Base-by-base conservation (phyloP, 139 green algal genomes). In the Chlamydomonas applanata region DNA sequence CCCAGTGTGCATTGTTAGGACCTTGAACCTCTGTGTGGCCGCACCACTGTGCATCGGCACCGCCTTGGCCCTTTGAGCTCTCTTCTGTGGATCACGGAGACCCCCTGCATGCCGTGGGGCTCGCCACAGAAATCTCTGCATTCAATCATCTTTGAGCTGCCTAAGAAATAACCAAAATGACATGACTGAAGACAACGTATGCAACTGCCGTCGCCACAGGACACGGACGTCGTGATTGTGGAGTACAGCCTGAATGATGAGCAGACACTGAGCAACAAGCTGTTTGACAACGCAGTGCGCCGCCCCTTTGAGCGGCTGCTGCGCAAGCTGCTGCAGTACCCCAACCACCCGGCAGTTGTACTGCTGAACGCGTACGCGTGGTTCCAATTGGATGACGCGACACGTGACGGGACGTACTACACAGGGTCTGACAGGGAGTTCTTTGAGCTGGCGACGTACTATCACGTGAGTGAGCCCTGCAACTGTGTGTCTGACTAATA, bases 291-390 rank as follows among this genome's bases (percentile, higher is more conserved):
- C 13, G 46, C 54, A 24, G 57, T 81, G 7, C 35, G 73, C 19
- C 80, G 77, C 32, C 70, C 70, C 1, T 85, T 71, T 56, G 82
- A 87, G 61, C 67, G 78, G 11, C 68, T 87, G 7, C 19, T 87
- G 24, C 75, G 82, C 27, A 84, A 87, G 75, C 75, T 87, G 54
- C 57, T 87, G 44, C 20, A 60, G 24, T 78, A 79, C 32, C 78
- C 75, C 25, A 74, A 79, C 40, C n/a, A 45, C 11, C 82, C 82
- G n/a, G 82, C 82, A 17, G 82, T 84, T 2, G 57, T 85, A 2
- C 59, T 85, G 22, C 7, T 82, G 17, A 72, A 83, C 54, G 69
- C 74, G 22, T 85, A 53, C 33, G 17, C 62, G 17, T 69, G 62
- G 62, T 69, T 53, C 22, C 33, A 69, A 11, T 13, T 69, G 62